phyloP scores from a whole-genome alignment of 768 basidiomycete genomes.

The Termitomyces sp. region DNA sequence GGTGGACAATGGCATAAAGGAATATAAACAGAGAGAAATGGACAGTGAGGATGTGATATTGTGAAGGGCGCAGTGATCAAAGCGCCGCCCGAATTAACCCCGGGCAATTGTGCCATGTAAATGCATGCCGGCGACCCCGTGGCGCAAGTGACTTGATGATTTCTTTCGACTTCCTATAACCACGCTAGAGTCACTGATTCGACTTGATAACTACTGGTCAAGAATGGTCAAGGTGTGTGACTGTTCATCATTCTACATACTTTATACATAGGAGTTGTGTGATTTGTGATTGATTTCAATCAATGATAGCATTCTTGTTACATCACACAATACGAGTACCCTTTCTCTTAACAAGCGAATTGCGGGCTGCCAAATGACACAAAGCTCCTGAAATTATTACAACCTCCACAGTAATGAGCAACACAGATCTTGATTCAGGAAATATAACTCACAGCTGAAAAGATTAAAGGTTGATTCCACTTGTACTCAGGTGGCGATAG shows the following conservation, averaged over 20 bases:
- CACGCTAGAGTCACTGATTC: background rate
- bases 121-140: background rate
- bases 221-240: background rate
- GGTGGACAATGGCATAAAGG: too few relatives aligned
- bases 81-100: too few relatives aligned
- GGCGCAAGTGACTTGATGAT: background rate
- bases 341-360: constrained; percentile 24
- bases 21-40: too few relatives aligned
- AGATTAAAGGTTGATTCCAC: constrained; percentile 39
- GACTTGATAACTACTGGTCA: background rate
- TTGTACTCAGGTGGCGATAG: constrained; percentile 29
- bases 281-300: background rate
- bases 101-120: too few relatives aligned
- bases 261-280: background rate
- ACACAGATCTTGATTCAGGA: background rate
- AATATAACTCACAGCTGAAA: constrained; percentile 32
- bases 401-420: constrained; percentile 17
- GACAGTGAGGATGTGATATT: too few relatives aligned
- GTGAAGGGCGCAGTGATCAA: too few relatives aligned
- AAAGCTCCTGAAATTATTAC: constrained; percentile 27
- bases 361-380: constrained; percentile 27
- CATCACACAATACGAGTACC: constrained; percentile 14
- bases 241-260: background rate
- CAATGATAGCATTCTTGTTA: background rate
- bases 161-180: background rate